A percentile compares a stretch with the other conserved stretches of the same genome.
phyloP scores from a whole-genome alignment of 2,329 filamentous ascomycete genomes.

The Colletotrichum sp. region DNA sequence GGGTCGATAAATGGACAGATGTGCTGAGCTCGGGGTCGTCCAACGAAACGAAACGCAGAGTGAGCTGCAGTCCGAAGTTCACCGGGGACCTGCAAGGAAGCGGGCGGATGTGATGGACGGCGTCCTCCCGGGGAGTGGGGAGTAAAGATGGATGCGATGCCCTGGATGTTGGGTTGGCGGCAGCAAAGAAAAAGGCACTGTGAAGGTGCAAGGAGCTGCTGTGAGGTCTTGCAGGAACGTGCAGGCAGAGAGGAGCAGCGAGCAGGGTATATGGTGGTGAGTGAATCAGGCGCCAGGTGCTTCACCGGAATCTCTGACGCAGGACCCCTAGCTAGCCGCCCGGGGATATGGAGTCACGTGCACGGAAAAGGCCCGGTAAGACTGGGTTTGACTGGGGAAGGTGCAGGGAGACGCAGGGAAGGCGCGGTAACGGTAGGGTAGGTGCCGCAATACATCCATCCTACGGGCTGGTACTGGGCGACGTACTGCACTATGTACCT shows the following conservation, averaged over 20 bases:
- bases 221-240: background rate
- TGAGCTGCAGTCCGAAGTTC: constrained; percentile 7
- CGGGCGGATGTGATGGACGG: background rate
- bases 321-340: background rate
- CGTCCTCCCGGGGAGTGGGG: background rate
- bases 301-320: constrained; percentile 14
- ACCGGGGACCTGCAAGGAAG: background rate
- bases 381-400: background rate
- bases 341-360: constrained; percentile 6
- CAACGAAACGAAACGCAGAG: constrained; percentile 7
- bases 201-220: background rate
- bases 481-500: background rate
- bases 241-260: background rate
- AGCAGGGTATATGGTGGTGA: background rate
- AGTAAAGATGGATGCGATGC: background rate
- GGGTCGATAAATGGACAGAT: background rate
- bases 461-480: background rate
- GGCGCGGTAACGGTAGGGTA: background rate
- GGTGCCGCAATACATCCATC: background rate
- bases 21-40: background rate
- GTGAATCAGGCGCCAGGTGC: constrained; percentile 3
- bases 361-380: background rate
- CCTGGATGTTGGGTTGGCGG: background rate
- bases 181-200: background rate
- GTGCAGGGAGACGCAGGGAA: constrained; percentile 3